Evolutionary conservation across 2,329 filamentous ascomycete genomes (phyloP), one percentile per base, ranked within the genome.

Genomic region (Xylaria sp.): DNA sequence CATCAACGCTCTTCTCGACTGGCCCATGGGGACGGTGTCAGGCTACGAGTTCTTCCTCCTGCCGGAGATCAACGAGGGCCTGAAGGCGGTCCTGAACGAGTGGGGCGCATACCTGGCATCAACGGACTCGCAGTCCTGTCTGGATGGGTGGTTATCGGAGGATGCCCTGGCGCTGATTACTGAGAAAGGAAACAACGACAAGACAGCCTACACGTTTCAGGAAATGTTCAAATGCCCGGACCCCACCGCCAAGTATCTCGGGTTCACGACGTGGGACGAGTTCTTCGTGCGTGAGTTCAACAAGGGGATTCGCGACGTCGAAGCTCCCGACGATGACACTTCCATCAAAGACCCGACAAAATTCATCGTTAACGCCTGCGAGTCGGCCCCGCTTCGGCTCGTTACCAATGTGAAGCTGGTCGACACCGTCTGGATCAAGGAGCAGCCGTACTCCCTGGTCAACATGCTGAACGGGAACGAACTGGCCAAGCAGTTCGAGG

Each of bases 1-100:
- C 0, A 78, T 86, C 66, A 80, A 81, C 52, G 82, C 80, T 0
- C 72, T 86, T 8, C 68, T 86, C 9, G 79, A 84, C 62, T 86
- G 80, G 75, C 79, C 82, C 0, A 85, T 86, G 82, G 77, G 72
- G 2, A 85, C 81, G 0, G 71, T 73, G 0, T 77, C 73, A 21
- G 83, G 83, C 0, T 78, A 76, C 50, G 78, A 78, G 0, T 79
- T 79, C 37, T 86, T 85, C 63, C 72, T 83, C 1, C 74, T 78
- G 38, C 70, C 74, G 0, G 74, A 79, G 1, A 77, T 85, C 54
- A 85, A 85, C 58, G 67, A 60, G 2, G 74, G 76, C 64, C 50
- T 85, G 79, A 80, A 60, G 78, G 76, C 52, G 69, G 24, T 85
- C 0, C 70, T 86, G 16, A 74, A 79, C 34, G 69, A 67, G 7